Conservation (phyloP, 192 early-diverging fungal genomes). For the Polychytrium aggregatum region DNA sequence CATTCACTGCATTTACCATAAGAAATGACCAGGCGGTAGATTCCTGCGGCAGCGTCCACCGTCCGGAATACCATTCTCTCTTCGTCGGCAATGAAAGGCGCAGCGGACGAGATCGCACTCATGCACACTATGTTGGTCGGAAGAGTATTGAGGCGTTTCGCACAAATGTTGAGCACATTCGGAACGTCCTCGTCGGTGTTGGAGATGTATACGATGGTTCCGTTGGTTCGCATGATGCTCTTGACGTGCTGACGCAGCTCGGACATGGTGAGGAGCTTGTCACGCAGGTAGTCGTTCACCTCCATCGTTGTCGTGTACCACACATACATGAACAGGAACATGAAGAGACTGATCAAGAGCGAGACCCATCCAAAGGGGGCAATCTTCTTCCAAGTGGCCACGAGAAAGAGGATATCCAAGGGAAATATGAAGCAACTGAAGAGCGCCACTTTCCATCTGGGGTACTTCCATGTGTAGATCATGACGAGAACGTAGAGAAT, state of each 20-base stretch:
- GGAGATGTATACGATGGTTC: conserved; percentile 30
- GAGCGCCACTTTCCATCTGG: conserved; percentile 10
- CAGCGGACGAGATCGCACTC: conserved; percentile 18
- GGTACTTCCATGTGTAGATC: conserved; percentile 19
- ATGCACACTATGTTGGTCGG: conserved; percentile 30
- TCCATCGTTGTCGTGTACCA: conserved; percentile 19
- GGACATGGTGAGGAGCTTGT: conserved; percentile 16
- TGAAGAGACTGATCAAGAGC: conserved; percentile 8
- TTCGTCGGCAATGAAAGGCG: conserved; percentile 33
- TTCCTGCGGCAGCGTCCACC: conserved; percentile 23
- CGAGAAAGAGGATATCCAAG: conserved; percentile 19
- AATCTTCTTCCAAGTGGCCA: conserved; percentile 16
- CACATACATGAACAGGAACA: conserved; percentile 31
- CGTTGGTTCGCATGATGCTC: conserved; percentile 15
- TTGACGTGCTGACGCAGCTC: conserved; percentile 25
- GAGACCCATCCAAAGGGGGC: conserved; percentile 21
- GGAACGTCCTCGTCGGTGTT: conserved; percentile 35
- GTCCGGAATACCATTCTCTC: conserved; percentile 28
- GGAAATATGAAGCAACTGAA: conserved; percentile 15
- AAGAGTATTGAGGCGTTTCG: conserved; percentile 18
- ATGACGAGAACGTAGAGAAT: conserved; percentile 24
- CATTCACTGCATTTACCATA: conserved; percentile 12
- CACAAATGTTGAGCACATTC: conserved; percentile 28
- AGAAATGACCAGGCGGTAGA: conserved; percentile 31
- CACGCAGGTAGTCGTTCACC: conserved; percentile 15